Evolutionary conservation across 1,284 basidiomycete species (phyloP).

Genomic region (Omphalotus olearius): DNA sequence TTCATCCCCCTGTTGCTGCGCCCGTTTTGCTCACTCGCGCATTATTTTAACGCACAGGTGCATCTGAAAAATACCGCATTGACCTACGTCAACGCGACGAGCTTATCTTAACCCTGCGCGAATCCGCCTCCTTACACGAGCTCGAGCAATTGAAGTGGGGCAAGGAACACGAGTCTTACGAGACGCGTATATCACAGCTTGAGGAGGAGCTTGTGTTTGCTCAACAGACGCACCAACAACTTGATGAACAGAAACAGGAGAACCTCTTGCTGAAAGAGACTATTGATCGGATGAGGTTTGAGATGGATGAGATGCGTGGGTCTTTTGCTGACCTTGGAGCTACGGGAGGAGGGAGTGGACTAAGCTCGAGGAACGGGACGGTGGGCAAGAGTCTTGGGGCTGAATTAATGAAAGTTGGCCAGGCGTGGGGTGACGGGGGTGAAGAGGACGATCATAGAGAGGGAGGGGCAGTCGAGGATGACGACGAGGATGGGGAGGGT

Average conservation of each 20-base stretch:
- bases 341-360: constrained; percentile 35
- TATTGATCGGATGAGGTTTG: constrained; percentile 85
- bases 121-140: constrained; percentile 52
- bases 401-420: constrained; percentile 47
- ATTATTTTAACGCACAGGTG: not conserved
- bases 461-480: constrained; percentile 23
- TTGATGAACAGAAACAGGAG: constrained; percentile 90
- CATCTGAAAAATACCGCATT: constrained; percentile 69
- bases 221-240: constrained; percentile 62
- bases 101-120: constrained; percentile 61
- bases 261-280: constrained; percentile 89
- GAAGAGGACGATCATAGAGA: constrained; percentile 36
- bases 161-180: constrained; percentile 64
- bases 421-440: constrained; percentile 20
- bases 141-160: constrained; percentile 59
- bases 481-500: constrained; percentile 36
- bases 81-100: constrained; percentile 70
- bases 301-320: constrained; percentile 83
- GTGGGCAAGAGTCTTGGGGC: constrained; percentile 79
- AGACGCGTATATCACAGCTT: constrained; percentile 60
- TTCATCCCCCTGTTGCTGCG: not conserved
- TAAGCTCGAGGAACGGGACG: constrained; percentile 43
- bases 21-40: not conserved
- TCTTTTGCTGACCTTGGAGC: constrained; percentile 31
- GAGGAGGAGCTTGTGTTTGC: constrained; percentile 66